phyloP scores from a whole-genome alignment of 805 yeast species.

The Candida endomychidarum region DNA sequence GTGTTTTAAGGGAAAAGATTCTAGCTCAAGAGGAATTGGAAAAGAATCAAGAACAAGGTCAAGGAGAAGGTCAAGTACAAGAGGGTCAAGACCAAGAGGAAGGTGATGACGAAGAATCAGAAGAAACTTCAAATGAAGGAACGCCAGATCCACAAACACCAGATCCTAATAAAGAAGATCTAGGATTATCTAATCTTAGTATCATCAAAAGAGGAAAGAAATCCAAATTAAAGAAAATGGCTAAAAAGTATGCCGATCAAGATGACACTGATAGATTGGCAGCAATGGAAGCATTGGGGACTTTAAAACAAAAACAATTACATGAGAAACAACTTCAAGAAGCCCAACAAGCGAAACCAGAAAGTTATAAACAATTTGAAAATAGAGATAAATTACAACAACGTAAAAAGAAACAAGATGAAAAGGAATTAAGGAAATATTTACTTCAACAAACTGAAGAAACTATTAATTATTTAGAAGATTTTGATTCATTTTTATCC shows the following conservation, averaged over 20 bases:
- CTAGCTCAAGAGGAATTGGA: slow-evolving; percentile 14
- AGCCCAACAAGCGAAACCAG: slow-evolving; percentile 24
- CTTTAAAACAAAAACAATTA: slow-evolving; percentile 56
- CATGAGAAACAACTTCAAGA: slow-evolving; percentile 22
- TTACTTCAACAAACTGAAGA: slow-evolving; percentile 30
- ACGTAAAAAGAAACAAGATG: slow-evolving; percentile 46
- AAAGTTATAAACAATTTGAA: slow-evolving; percentile 15
- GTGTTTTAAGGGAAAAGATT: slow-evolving; percentile 14
- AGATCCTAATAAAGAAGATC: slow-evolving; percentile 10
- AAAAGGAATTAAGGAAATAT: slow-evolving; percentile 46
- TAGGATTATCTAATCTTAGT: slow-evolving; percentile 10
- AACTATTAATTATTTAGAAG: slow-evolving; percentile 36
- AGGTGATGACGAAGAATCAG: slow-evolving; percentile 13
- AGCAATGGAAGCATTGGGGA: slow-evolving; percentile 82
- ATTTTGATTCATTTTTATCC: slow-evolving; percentile 44
- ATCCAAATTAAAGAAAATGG: slow-evolving; percentile 78
- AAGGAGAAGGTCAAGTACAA: slow-evolving; percentile 20
- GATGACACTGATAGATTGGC: slow-evolving; percentile 82
- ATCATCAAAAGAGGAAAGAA: slow-evolving; percentile 70
- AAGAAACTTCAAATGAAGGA: neutral
- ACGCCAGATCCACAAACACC: slow-evolving; percentile 4
- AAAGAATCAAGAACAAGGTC: slow-evolving; percentile 11
- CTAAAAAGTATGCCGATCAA: slow-evolving; percentile 82
- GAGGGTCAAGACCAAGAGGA: slow-evolving; percentile 19
- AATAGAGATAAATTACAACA: slow-evolving; percentile 34